Evolutionary conservation across 345 rosid species (phyloP).

Genomic region (Xanthoceras sorbifolium): DNA sequence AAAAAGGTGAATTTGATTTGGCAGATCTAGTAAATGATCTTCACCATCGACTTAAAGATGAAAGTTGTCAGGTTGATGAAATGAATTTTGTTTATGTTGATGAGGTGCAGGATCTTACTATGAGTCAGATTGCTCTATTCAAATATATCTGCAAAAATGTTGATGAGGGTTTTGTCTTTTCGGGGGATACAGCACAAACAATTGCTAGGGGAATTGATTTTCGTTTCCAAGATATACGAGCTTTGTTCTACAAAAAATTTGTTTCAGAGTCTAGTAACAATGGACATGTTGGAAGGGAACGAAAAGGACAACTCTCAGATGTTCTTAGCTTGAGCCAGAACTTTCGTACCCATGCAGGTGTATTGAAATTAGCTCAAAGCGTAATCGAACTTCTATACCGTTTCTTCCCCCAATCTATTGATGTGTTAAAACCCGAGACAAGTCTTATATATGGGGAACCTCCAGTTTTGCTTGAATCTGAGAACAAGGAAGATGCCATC

Average conservation of each 20-base stretch:
- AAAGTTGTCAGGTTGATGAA: conserved; percentile 27
- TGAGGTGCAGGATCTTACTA: conserved; percentile 65
- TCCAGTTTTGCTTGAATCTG: conserved; percentile 43
- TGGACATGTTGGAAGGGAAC: conserved; percentile 2
- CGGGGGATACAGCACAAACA: conserved; percentile 30
- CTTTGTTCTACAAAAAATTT: conserved; percentile 45
- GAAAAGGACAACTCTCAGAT: conserved; percentile 40
- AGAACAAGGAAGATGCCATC: conserved; percentile 35
- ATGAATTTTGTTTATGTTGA: conserved; percentile 60
- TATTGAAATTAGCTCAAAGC: conserved; percentile 54
- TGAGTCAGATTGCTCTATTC: conserved; percentile 54
- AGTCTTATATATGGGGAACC: conserved; percentile 52
- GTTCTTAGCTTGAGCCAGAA: conserved; percentile 43
- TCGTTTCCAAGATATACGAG: conserved; percentile 48
- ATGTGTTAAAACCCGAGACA: conserved; percentile 39
- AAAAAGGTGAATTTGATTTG: conserved; percentile 50
- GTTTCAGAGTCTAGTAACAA: neutral
- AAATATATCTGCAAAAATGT: conserved; percentile 42
- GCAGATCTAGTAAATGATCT: conserved; percentile 60
- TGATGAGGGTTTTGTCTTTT: conserved; percentile 52
- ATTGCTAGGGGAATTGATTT: conserved; percentile 52
- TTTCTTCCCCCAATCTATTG: conserved; percentile 41
- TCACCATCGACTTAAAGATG: conserved; percentile 37
- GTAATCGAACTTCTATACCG: conserved; percentile 49
- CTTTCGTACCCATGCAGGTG: conserved; percentile 52